Percentiles rank a stretch among this genome's conserved stretches.
Conservation (phyloP, 164 flowering plant genomes). For the Kalanchoe fedtschenkoi region DNA sequence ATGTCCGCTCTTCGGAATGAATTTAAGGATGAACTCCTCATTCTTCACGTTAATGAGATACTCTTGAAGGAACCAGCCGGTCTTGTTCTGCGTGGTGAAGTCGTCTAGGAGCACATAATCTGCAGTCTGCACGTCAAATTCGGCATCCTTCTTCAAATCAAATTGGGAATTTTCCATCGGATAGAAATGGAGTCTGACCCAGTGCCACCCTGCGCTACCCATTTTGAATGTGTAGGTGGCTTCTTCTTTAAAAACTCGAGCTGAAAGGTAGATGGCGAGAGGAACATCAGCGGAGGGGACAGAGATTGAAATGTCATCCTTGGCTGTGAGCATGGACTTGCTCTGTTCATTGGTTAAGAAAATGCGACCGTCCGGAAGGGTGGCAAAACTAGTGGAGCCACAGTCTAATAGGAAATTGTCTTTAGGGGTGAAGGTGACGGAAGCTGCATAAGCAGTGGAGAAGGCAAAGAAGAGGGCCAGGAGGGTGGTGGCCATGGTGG, state of each 20-base stretch:
- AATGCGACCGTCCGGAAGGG: slow-evolving; percentile 35
- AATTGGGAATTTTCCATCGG: slow-evolving; percentile 28
- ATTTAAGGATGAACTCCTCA: slow-evolving; percentile 23
- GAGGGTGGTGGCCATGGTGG: slow-evolving; percentile 30
- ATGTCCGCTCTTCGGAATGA: slow-evolving; percentile 37
- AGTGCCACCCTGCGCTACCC: slow-evolving; percentile 54
- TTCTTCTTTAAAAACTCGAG: slow-evolving; percentile 34
- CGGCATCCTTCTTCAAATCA: slow-evolving; percentile 27
- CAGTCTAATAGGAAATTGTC: slow-evolving; percentile 56
- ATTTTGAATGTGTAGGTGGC: slow-evolving; percentile 46
- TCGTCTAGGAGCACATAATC: slow-evolving; percentile 36
- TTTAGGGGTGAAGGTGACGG: slow-evolving; percentile 26
- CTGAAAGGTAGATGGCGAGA: slow-evolving; percentile 25
- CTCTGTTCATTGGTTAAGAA: slow-evolving; percentile 42
- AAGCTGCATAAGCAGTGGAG: slow-evolving; percentile 9
- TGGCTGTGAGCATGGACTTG: slow-evolving; percentile 16
- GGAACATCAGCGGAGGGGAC: slow-evolving; percentile 17
- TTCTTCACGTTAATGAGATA: slow-evolving; percentile 45
- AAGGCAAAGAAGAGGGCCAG: slow-evolving; percentile 23
- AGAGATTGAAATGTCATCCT: slow-evolving; percentile 28
- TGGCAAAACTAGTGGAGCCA: slow-evolving; percentile 25
- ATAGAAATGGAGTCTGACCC: slow-evolving; percentile 64
- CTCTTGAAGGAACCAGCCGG: slow-evolving; percentile 30
- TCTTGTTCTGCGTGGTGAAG: slow-evolving; percentile 17
- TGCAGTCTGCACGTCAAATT: slow-evolving; percentile 39